Evolutionary conservation across 768 basidiomycete genomes (phyloP).

Genomic region (Pulveroboletus frians): DNA sequence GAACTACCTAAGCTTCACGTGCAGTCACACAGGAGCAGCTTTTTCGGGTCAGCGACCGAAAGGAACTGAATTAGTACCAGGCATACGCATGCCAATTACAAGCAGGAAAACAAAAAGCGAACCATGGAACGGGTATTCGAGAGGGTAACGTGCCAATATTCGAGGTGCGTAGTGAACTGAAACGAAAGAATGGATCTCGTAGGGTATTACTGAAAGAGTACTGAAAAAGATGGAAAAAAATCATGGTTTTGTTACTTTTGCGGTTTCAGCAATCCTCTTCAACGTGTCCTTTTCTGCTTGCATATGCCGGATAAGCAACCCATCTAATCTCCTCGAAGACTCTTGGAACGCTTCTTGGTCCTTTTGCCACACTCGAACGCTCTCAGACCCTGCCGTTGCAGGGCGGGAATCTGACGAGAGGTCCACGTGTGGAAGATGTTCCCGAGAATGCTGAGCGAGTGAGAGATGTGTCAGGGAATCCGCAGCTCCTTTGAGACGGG

Average conservation of each 20-base stretch:
- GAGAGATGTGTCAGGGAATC: conserved; percentile 30
- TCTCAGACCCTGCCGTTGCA: conserved; percentile 18
- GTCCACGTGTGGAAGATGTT: conserved; percentile 29
- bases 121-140: conserved; percentile 25
- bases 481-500: conserved; percentile 36
- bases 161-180: neutral
- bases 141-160: conserved; percentile 10
- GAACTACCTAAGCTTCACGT: conserved; percentile 27
- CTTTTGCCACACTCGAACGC: conserved; percentile 25
- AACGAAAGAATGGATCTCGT: conserved; percentile 2
- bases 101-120: conserved; percentile 13
- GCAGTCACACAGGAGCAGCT: conserved; percentile 13
- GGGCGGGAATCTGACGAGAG: conserved; percentile 12
- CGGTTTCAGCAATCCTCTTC: conserved; percentile 61
- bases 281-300: conserved; percentile 78
- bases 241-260: conserved; percentile 32
- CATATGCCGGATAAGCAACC: conserved; percentile 77
- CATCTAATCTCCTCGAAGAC: conserved; percentile 64
- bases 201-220: conserved; percentile 10
- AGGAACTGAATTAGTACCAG: conserved; percentile 13
- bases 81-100: conserved; percentile 28
- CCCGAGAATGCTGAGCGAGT: conserved; percentile 39
- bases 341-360: conserved; percentile 43
- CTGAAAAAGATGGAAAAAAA: neutral
- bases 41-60: neutral